Conservation (phyloP, 345 rosid genomes). For the Syzygium grande region DNA sequence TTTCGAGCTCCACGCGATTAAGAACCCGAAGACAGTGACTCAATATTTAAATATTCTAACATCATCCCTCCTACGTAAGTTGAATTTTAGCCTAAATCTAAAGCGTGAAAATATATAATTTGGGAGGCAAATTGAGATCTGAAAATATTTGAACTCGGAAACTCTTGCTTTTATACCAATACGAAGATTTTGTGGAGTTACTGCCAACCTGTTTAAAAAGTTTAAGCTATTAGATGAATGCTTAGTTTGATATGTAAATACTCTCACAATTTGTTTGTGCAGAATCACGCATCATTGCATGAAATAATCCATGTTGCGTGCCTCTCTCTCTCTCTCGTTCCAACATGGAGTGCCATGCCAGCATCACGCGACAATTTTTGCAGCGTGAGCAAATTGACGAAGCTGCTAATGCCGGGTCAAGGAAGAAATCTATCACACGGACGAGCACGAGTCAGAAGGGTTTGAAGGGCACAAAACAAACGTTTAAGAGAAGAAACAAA, state of each 20-base stretch:
- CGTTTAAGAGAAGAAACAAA: not conserved
- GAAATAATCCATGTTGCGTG: fast-evolving
- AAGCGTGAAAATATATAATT: too few species aligned
- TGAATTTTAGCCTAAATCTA: not conserved
- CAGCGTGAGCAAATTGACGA: not conserved
- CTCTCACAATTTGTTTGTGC: not conserved
- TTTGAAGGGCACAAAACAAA: not conserved
- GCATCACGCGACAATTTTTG: not conserved
- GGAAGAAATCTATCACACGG: not conserved
- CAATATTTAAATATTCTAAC: too few species aligned
- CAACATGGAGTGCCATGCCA: not conserved
- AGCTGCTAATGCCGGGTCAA: not conserved
- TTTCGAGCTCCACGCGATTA: too few species aligned
- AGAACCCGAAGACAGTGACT: too few species aligned
- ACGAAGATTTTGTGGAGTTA: not conserved
- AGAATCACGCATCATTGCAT: not conserved
- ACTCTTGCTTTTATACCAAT: fast-evolving
- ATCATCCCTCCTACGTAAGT: not conserved
- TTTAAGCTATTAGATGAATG: not conserved
- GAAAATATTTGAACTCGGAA: fast-evolving
- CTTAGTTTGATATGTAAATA: not conserved
- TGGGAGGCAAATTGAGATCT: too few species aligned
- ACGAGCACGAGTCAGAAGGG: not conserved
- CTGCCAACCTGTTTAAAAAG: not conserved
- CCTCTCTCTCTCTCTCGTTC: not conserved